Percentiles rank a stretch among this genome's conserved stretches.
These are phyloP conservation scores for Acacia acuminata DNA, from an alignment of 306 rosid genomes.

Conservation along the genomic window DNA sequence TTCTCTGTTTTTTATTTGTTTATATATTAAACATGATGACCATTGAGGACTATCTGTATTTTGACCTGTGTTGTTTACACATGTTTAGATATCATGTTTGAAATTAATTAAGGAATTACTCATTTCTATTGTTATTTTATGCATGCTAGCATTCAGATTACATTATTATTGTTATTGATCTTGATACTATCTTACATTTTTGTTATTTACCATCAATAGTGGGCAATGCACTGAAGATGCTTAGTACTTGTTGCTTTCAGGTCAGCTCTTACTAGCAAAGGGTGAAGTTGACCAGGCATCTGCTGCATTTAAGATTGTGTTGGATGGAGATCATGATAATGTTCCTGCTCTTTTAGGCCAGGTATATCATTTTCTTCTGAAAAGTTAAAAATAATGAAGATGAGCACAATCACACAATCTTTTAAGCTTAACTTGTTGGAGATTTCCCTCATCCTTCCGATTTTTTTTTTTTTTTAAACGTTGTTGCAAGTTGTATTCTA, in stretches of 20 bases:
- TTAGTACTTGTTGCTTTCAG: conserved; percentile 51
- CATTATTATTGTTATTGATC: conserved; percentile 15
- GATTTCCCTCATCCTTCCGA: conserved; percentile 8
- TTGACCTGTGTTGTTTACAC: background rate
- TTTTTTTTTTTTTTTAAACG: background rate
- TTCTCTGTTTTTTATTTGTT: background rate
- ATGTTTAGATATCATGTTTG: background rate
- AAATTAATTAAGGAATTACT: conserved; percentile 13
- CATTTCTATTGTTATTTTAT: conserved; percentile 21
- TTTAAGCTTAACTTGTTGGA: background rate
- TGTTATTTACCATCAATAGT: conserved; percentile 17
- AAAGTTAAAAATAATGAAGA: background rate
- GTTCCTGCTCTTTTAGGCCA: conserved; percentile 98
- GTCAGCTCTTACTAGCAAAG: conserved; percentile 96
- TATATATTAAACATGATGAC: conserved; percentile 23
- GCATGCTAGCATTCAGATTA: conserved; percentile 10
- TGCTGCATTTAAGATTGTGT: conserved; percentile 93
- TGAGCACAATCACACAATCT: background rate
- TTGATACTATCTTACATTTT: conserved; percentile 11
- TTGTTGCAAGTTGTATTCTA: background rate
- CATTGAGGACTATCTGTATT: conserved; percentile 23
- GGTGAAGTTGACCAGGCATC: conserved; percentile 97
- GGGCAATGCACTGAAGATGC: no score
- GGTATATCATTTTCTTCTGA: conserved; percentile 46
- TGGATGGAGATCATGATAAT: conserved; percentile 91